Evolutionary conservation across 2,329 filamentous ascomycete genomes (phyloP).

Genomic region (Graphium sp.): DNA sequence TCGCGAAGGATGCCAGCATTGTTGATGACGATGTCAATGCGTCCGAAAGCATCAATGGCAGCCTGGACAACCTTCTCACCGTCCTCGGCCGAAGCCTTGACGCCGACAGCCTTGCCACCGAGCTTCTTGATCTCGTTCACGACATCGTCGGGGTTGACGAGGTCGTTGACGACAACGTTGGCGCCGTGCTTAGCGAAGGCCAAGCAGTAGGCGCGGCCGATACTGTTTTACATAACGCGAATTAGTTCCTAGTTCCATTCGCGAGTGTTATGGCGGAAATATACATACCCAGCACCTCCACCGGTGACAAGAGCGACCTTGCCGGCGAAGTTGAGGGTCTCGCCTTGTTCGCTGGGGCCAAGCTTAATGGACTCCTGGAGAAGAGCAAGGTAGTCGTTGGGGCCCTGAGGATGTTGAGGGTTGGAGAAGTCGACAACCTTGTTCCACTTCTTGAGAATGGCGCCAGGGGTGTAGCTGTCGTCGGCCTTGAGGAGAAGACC

Average conservation of each 20-base stretch:
- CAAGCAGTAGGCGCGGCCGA: slow-evolving; percentile 79
- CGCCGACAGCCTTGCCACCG: slow-evolving; percentile 79
- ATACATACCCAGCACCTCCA: slow-evolving; percentile 55
- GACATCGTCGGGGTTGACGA: slow-evolving; percentile 79
- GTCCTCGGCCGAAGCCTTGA: slow-evolving; percentile 87
- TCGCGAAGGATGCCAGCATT: slow-evolving; percentile 95
- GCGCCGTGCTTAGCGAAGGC: slow-evolving; percentile 76
- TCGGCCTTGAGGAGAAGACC: slow-evolving; percentile 85
- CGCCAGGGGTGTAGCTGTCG: slow-evolving; percentile 71
- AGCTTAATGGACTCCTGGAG: slow-evolving; percentile 73
- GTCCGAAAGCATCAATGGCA: slow-evolving; percentile 84
- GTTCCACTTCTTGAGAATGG: slow-evolving; percentile 79
- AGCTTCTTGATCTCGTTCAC: slow-evolving; percentile 83
- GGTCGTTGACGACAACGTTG: slow-evolving; percentile 83
- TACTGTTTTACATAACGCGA: slow-evolving; percentile 28
- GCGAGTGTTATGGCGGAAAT: neutral
- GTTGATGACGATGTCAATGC: slow-evolving; percentile 91
- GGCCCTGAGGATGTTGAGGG: slow-evolving; percentile 66
- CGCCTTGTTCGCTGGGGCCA: slow-evolving; percentile 51
- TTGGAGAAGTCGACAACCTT: slow-evolving; percentile 74
- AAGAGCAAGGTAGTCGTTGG: slow-evolving; percentile 75
- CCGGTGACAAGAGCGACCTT: slow-evolving; percentile 80
- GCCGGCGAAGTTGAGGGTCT: slow-evolving; percentile 66
- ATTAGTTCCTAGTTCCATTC: slow-evolving; percentile 5
- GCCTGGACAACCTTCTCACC: slow-evolving; percentile 82